A percentile compares a stretch with the other conserved stretches of the same genome.
Conservation (phyloP, 31 red algal species). For the Odonthalia washingtoniensis region DNA sequence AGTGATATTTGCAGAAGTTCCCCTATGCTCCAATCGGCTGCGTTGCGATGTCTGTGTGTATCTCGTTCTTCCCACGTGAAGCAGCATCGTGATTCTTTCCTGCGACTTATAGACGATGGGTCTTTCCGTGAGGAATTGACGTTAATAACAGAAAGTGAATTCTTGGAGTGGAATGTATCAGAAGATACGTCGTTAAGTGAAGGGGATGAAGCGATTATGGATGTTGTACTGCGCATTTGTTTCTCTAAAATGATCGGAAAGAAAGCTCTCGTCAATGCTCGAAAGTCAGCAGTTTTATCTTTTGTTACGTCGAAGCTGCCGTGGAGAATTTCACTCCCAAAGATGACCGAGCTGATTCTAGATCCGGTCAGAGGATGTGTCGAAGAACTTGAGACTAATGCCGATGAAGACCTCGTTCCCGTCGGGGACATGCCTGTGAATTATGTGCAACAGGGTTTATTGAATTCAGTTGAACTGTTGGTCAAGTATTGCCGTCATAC, state of each 20-base stretch:
- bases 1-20: conserved; percentile 51
- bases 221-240: conserved; percentile 78
- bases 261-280: conserved; percentile 49
- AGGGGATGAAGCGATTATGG: conserved; percentile 35
- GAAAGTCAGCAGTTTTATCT: conserved; percentile 56
- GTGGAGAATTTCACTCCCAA: conserved; percentile 61
- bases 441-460: conserved; percentile 51
- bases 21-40: conserved; percentile 50
- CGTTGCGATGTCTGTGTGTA: conserved; percentile 64
- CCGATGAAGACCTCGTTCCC: not conserved
- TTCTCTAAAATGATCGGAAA: conserved; percentile 83
- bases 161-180: not conserved
- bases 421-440: conserved; percentile 20
- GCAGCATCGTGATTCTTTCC: conserved; percentile 72
- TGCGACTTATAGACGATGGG: conserved; percentile 59
- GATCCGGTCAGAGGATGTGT: conserved; percentile 36
- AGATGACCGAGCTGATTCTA: conserved; percentile 57
- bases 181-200: not conserved
- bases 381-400: conserved; percentile 20
- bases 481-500: conserved; percentile 61
- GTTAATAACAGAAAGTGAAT: conserved; percentile 48
- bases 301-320: conserved; percentile 76
- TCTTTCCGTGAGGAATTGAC: conserved; percentile 86
- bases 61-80: conserved; percentile 66
- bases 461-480: conserved; percentile 68